Conservation (phyloP, 2,329 filamentous ascomycete species). For the Cercospora berteroae region DNA sequence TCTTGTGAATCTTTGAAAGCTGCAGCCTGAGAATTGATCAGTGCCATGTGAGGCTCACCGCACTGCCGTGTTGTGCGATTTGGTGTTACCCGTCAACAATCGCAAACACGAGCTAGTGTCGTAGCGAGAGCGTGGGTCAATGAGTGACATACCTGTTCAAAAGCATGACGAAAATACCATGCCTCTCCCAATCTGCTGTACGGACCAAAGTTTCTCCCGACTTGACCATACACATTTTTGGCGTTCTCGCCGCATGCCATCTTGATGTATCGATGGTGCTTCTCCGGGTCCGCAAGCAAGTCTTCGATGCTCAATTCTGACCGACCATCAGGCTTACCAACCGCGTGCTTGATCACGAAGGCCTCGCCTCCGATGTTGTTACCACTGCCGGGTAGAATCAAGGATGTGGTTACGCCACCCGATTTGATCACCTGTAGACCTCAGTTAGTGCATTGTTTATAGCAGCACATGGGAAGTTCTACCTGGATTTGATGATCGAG, state of each 20-base stretch:
- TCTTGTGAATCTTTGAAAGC: conserved; percentile 60
- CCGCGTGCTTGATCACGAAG: conserved; percentile 66
- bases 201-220: conserved; percentile 54
- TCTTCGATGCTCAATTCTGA: conserved; percentile 62
- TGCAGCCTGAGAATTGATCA: conserved; percentile 53
- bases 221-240: conserved; percentile 59
- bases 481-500: conserved; percentile 61
- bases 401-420: conserved; percentile 67
- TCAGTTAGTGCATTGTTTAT: background rate
- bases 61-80: background rate
- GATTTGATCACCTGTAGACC: conserved; percentile 59
- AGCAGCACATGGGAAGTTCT: background rate
- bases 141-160: conserved; percentile 1
- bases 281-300: conserved; percentile 65
- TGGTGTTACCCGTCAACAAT: background rate
- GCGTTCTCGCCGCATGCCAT: conserved; percentile 72
- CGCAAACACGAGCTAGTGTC: conserved; percentile 50
- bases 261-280: conserved; percentile 69
- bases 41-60: conserved; percentile 34
- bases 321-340: conserved; percentile 59
- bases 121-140: background rate
- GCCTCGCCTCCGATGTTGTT: conserved; percentile 72
- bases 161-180: conserved; percentile 42
- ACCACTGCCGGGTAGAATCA: conserved; percentile 66
- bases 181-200: conserved; percentile 66